Evolutionary conservation across 2,329 filamentous ascomycete genomes (phyloP).

Genomic region (Colletotrichum somersetense): DNA sequence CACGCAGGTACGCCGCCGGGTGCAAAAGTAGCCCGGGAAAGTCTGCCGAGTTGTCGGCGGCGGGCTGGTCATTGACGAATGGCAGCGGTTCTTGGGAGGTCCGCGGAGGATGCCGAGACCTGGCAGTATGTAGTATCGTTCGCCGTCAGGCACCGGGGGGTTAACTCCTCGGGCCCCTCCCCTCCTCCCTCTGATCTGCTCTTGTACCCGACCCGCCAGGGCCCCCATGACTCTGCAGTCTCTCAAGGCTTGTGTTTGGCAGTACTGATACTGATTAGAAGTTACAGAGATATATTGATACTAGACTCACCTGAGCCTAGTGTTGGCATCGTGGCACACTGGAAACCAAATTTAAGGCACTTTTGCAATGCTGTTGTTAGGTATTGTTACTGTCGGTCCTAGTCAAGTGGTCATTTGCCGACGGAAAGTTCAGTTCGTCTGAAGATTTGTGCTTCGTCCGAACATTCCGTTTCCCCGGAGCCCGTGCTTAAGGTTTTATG

Average conservation of each 20-base stretch:
- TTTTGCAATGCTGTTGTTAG: not conserved
- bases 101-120: not conserved
- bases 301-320: too few species aligned
- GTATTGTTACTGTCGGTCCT: constrained; percentile 1
- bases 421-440: not conserved
- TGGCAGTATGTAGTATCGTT: constrained; percentile 7
- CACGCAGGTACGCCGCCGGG: not conserved
- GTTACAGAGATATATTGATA: too few species aligned
- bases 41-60: constrained; percentile 21
- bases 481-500: constrained; percentile 24
- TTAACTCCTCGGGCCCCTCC: constrained; percentile 16
- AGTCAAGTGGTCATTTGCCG: not conserved
- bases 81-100: constrained; percentile 1
- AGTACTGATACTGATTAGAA: too few species aligned
- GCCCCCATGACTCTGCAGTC: not conserved
- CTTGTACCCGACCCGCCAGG: constrained; percentile 5
- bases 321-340: not conserved
- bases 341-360: too few species aligned
- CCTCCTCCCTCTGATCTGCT: constrained; percentile 19
- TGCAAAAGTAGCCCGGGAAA: constrained; percentile 4
- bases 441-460: constrained; percentile 10
- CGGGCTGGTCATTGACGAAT: constrained; percentile 19
- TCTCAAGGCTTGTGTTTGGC: too few species aligned
- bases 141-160: constrained; percentile 3
- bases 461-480: constrained; percentile 5